Evolutionary conservation across 805 yeast genomes (phyloP), one percentile per base, ranked within the genome.

Genomic region (Metschnikowia koreensis): DNA sequence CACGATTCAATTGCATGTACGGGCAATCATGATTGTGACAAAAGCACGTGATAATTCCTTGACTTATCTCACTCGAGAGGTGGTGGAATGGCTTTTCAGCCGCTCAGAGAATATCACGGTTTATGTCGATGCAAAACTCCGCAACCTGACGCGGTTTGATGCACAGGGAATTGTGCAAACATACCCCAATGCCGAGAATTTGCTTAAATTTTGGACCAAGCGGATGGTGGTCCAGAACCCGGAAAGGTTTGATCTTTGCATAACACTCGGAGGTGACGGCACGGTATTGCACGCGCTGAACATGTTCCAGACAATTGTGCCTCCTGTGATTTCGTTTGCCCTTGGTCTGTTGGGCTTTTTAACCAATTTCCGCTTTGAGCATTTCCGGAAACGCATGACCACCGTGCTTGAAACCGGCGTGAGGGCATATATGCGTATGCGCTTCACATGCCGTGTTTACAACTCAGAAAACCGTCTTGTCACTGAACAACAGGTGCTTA

Each of bases 31-130:
- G 82, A 81, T 90, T 12, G 91, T 91, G 16, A 90, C 97, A n/a
- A 90, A 90, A 66, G 94, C 96, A 1, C 77, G 96, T 49, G 97
- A 91, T 65, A 84, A 87, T 59, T 83, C 90, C 7, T 70, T 91
- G 47, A 82, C 87, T 7, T 84, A 81, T 61, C 71, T 89, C 43
- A 88, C 97, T 0, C 75, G 93, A 51, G 94, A 88, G 61, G 73
- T 91, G 57, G 84, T 89, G 1, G 89, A 83, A 60, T 91, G 94
- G 93, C 67, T 90, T 29, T 65, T 90, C 38, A 57, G 68, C 13
- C 58, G 69, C 26, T 66, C 68, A 31, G 61, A 62, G 37, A 73
- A 67, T 44, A 70, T 74, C 41, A 63, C 65, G 1, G 85, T 92
- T 1, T 88, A 84, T 64, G 96, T 93, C 10, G 97, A 93, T 63